phyloP scores from a whole-genome alignment of 768 basidiomycete species.

The Lactarius sanguifluus region DNA sequence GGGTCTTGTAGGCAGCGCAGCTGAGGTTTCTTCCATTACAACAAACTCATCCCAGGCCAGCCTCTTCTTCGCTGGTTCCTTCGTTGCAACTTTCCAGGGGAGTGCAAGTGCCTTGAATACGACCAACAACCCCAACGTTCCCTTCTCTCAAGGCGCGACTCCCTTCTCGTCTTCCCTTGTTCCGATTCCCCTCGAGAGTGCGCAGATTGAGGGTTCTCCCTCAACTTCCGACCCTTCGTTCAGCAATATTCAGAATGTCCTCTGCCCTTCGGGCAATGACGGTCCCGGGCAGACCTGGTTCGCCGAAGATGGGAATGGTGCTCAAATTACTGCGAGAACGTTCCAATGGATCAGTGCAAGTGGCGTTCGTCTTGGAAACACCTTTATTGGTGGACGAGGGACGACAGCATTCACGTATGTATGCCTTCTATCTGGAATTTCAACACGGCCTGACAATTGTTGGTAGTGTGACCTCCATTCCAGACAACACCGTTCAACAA shows the following conservation, averaged over 20 bases:
- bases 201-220: constrained; percentile 58
- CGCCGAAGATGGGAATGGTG: constrained; percentile 64
- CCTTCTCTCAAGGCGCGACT: constrained; percentile 76
- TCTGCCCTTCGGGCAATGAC: constrained; percentile 85
- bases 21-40: constrained; percentile 72
- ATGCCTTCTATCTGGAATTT: constrained; percentile 5
- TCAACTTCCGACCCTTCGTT: constrained; percentile 62
- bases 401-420: constrained; percentile 87
- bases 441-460: constrained; percentile 25
- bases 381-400: constrained; percentile 74
- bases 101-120: constrained; percentile 52
- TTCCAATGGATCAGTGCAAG: constrained; percentile 70
- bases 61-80: constrained; percentile 87
- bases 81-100: constrained; percentile 70
- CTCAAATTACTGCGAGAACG: constrained; percentile 75
- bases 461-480: constrained; percentile 77
- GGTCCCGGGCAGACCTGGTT: constrained; percentile 86
- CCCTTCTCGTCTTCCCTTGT: constrained; percentile 90
- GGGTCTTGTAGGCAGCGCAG: constrained; percentile 71
- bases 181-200: constrained; percentile 64
- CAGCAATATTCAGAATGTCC: constrained; percentile 61
- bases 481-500: constrained; percentile 79
- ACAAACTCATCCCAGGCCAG: constrained; percentile 68
- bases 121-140: constrained; percentile 83
- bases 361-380: constrained; percentile 90